These are phyloP conservation scores for Zalaria sp. DNA, from an alignment of 2,329 filamentous ascomycete species.

Conservation along the genomic window DNA sequence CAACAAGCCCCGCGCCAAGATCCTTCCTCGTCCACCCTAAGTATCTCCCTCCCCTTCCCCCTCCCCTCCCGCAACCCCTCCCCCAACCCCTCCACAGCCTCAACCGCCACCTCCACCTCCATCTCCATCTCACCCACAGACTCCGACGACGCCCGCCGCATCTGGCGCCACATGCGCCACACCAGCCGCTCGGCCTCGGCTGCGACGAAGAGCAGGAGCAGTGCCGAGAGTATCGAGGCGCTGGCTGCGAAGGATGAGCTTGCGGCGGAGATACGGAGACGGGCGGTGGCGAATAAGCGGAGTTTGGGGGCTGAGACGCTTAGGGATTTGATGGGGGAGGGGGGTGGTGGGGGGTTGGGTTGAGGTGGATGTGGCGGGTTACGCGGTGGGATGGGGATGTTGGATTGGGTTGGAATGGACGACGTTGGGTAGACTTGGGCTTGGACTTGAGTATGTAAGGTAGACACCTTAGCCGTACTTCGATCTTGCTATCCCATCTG, in stretches of 20 bases:
- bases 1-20: no score
- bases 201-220: neutral
- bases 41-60: conserved; percentile 2
- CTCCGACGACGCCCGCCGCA: conserved; percentile 17
- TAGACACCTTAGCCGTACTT: no score
- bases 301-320: conserved; percentile 27
- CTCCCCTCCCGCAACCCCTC: conserved; percentile 5
- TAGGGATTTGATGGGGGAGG: conserved; percentile 9
- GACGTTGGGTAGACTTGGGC: no score
- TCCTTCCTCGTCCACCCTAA: no score
- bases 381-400: no score
- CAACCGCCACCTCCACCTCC: neutral
- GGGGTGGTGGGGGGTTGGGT: neutral
- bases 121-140: neutral
- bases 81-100: neutral
- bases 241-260: conserved; percentile 4
- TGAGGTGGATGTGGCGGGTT: no score
- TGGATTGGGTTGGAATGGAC: no score
- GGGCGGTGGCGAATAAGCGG: conserved; percentile 24
- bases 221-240: conserved; percentile 2
- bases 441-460: no score
- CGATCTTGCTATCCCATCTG: no score
- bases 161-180: conserved; percentile 25
- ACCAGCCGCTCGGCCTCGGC: conserved; percentile 4
- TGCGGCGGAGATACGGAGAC: conserved; percentile 13